Evolutionary conservation across 257 asterid genomes (phyloP), one percentile per base, ranked within the genome.

Genomic region (Galeopsis tetrahit): DNA sequence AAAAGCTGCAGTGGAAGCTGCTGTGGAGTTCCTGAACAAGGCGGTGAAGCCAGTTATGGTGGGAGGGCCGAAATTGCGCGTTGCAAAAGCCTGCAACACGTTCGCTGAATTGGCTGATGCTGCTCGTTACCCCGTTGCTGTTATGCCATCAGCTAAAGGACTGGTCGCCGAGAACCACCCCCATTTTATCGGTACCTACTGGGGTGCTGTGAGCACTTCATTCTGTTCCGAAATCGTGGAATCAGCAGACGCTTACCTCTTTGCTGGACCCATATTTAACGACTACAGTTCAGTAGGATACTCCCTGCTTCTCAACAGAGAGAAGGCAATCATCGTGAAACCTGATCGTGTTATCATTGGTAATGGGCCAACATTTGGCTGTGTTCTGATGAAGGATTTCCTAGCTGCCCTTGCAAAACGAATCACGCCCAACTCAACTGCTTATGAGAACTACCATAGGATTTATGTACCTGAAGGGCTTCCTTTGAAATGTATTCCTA

Each of bases 21-120:
- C 91, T 0, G 86, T 82, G 3, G 88, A 80, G 69, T 86, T 90
- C 78, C 70, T 90, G 75, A 82, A 83, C 79, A 90, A 82, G 79
- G 86, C 93, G 0, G 91, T 88, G 65, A 90, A 90, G 66, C 93
- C 95, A 2, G 95, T 90, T 51, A 69, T 90, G 85, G 89, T 90
- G 39, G 96, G 86, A 39, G 96, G 96, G 40, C 95, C 89, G 4
- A 90, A 88, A 59, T 62, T 90, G 76, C 83, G 88, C 0, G 89
- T 83, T 36, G 87, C 92, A 4, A 85, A 85, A 66, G 90, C 96
- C 2, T 44, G 81, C 44, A 63, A 80, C 2, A 82, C 78, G 7
- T 78, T 81, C 51, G 53, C 58, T 0, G 70, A 81, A 33, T 31
- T 81, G 52, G 85, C 82, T 0, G 81, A 81, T 55, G 78, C 78